phyloP scores from a whole-genome alignment of 352 stramenopile genomes.

The Phytophthora agathidicida region DNA sequence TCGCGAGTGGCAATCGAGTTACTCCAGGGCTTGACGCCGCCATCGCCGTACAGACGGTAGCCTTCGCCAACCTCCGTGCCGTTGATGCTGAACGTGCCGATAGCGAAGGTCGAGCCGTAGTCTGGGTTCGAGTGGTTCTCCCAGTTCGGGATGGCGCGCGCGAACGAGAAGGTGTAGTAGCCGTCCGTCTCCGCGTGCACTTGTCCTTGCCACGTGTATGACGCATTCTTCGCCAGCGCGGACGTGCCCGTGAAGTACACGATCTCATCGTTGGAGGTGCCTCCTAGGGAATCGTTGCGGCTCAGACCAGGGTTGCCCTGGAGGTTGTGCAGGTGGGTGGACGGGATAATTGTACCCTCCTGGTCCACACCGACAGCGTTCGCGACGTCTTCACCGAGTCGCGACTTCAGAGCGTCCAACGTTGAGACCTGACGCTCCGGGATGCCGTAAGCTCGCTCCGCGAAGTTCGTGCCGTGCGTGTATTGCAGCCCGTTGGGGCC shows the following conservation, averaged over 20 bases:
- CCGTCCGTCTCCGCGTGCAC: slow-evolving; percentile 31
- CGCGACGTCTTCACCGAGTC: slow-evolving; percentile 29
- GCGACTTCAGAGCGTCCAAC: slow-evolving; percentile 30
- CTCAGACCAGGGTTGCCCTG: slow-evolving; percentile 28
- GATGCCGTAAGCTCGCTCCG: slow-evolving; percentile 36
- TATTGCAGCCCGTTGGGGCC: slow-evolving; percentile 42
- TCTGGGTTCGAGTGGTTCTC: slow-evolving; percentile 34
- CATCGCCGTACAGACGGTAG: slow-evolving; percentile 31
- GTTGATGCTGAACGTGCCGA: slow-evolving; percentile 30
- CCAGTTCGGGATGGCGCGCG: slow-evolving; percentile 33
- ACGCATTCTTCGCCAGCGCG: slow-evolving; percentile 19
- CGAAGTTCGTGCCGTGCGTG: slow-evolving; percentile 41
- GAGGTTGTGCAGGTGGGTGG: slow-evolving; percentile 34
- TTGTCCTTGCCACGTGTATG: slow-evolving; percentile 39
- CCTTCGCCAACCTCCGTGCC: slow-evolving; percentile 24
- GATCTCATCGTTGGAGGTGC: slow-evolving; percentile 24
- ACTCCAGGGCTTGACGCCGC: slow-evolving; percentile 36
- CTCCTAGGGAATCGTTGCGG: slow-evolving; percentile 25
- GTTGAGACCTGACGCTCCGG: slow-evolving; percentile 32
- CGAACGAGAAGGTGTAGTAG: slow-evolving; percentile 39
- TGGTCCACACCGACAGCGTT: slow-evolving; percentile 34
- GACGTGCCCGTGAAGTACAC: slow-evolving; percentile 38
- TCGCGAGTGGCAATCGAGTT: slow-evolving; percentile 40
- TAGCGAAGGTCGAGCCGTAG: slow-evolving; percentile 27
- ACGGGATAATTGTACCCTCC: slow-evolving; percentile 36